Evolutionary conservation across 2,329 filamentous ascomycete species (phyloP), one percentile per base, ranked within the genome.

Genomic region (Gremmenia infestans): DNA sequence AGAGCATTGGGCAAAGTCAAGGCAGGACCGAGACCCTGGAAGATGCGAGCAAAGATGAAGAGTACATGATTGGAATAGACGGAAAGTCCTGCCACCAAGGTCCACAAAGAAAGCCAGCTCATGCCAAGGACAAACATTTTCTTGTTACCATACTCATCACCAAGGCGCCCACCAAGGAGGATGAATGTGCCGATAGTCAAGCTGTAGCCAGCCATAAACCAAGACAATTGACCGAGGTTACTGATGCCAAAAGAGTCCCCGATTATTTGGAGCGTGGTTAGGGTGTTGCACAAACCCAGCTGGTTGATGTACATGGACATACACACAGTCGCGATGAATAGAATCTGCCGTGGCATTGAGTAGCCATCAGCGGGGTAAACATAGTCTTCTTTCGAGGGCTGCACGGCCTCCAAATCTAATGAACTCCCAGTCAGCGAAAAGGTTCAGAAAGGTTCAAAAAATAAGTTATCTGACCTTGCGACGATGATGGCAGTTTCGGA

Each of bases 1-100:
- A 88, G 70, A 0, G 76, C 82, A 59, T 87, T 89, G 0, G 86
- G 86, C 23, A 88, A 72, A 11, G 78, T 71, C 36, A 89, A 73
- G 0, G 84, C 83, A 0, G 83, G 81, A 0, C 86, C 86, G 17
- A 86, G 76, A 0, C 82, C 82, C 60, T 84, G 81, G 3, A 83
- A 66, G 0, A 76, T 78, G 8, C 81, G 74, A 6, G 74, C 72
- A 45, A 77, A 71, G 55, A 78, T 72, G 63, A 81, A 81, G 25
- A 55, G 54, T 14, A 60, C 59, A 43, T n/a, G 48, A 46, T 48
- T 17, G 8, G 52, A 53, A 37, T 51, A 55, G 23, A 54, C 56
- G 12, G 73, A 52, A n/a, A 60, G 36, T 4, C 59, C 62, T 17
- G 61, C 58, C 3, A 63, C 35, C 5, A 62, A 36, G 7, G 50